Conservation (phyloP, 495 filamentous ascomycete genomes). For the Cryomyces antarcticus region DNA sequence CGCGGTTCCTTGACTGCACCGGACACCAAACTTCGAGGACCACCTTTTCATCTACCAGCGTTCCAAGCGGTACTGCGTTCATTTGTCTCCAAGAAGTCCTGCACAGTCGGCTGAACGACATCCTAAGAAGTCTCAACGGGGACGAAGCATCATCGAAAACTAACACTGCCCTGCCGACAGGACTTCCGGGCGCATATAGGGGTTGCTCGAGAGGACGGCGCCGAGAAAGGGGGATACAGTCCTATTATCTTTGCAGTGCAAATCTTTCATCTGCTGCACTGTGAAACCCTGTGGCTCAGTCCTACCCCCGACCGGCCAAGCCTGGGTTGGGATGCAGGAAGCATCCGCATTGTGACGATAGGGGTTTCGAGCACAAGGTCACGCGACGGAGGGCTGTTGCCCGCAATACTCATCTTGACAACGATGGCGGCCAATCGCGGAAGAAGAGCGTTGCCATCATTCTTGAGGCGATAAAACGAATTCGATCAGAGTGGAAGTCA, state of each 20-base stretch:
- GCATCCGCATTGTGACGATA: slow-evolving; percentile 47
- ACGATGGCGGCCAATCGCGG: slow-evolving; percentile 39
- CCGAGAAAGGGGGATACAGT: slow-evolving; percentile 51
- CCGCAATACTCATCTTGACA: slow-evolving; percentile 65
- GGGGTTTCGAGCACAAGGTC: slow-evolving; percentile 34
- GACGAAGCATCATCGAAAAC: too few relatives aligned
- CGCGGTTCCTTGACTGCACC: too few relatives aligned
- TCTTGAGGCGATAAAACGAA: slow-evolving; percentile 5
- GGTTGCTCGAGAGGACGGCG: slow-evolving; percentile 59
- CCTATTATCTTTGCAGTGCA: slow-evolving; percentile 53
- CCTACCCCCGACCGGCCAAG: slow-evolving; percentile 40
- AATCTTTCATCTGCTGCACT: slow-evolving; percentile 22
- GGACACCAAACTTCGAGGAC: too few relatives aligned
- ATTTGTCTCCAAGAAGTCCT: slow-evolving; percentile 78
- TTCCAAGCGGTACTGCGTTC: slow-evolving; percentile 19
- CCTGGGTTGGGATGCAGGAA: slow-evolving; percentile 53
- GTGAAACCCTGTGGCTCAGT: slow-evolving; percentile 44
- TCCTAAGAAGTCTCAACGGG: slow-evolving; percentile 34
- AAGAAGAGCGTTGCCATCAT: slow-evolving; percentile 35
- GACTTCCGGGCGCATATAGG: slow-evolving; percentile 48
- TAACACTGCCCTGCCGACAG: too few relatives aligned
- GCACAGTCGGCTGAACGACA: slow-evolving; percentile 45
- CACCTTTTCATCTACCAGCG: too few relatives aligned
- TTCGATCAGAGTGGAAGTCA: not conserved
- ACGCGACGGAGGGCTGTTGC: slow-evolving; percentile 34